Evolutionary conservation across 1,139 yeast species (phyloP).

Genomic region (Pichia sp.): DNA sequence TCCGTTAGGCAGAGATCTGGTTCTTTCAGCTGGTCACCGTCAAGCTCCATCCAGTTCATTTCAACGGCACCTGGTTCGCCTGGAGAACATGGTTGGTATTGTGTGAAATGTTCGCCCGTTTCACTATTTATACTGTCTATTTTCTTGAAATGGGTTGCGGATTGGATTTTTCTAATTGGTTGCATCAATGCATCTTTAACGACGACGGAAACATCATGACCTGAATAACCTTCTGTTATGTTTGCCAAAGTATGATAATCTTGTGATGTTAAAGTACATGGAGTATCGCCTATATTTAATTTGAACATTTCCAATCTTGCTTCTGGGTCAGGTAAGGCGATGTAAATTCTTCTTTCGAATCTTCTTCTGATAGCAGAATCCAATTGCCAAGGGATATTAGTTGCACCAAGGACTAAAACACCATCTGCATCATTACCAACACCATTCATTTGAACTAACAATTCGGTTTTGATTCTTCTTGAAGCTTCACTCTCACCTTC

Average conservation of each 20-base stretch:
- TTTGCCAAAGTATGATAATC: slow-evolving; percentile 82
- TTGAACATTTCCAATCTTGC: slow-evolving; percentile 95
- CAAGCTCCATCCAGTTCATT: slow-evolving; percentile 92
- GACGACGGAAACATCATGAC: slow-evolving; percentile 95
- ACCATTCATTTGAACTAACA: slow-evolving; percentile 98
- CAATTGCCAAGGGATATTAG: slow-evolving; percentile 98
- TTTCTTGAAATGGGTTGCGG: slow-evolving; percentile 90
- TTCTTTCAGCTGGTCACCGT: slow-evolving; percentile 83
- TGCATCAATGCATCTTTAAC: slow-evolving; percentile 98
- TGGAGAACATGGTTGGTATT: slow-evolving; percentile 92
- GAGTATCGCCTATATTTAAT: slow-evolving; percentile 86
- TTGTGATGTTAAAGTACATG: slow-evolving; percentile 69
- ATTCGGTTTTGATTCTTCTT: slow-evolving; percentile 93
- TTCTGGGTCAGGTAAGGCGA: slow-evolving; percentile 88
- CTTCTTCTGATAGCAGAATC: slow-evolving; percentile 98
- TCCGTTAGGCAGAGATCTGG: slow-evolving; percentile 91
- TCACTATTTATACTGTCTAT: slow-evolving; percentile 38
- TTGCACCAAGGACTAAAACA: slow-evolving; percentile 94
- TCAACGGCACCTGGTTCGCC: slow-evolving; percentile 87
- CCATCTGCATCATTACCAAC: slow-evolving; percentile 96
- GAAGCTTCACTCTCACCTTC: slow-evolving; percentile 98
- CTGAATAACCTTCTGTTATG: slow-evolving; percentile 97
- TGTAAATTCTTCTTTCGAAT: slow-evolving; percentile 93
- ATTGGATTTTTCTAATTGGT: slow-evolving; percentile 93
- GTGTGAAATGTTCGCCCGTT: slow-evolving; percentile 37